Evolutionary conservation across 306 rosid genomes (phyloP), one percentile per base, ranked within the genome.

Genomic region (Hippophae gyantsensis): DNA sequence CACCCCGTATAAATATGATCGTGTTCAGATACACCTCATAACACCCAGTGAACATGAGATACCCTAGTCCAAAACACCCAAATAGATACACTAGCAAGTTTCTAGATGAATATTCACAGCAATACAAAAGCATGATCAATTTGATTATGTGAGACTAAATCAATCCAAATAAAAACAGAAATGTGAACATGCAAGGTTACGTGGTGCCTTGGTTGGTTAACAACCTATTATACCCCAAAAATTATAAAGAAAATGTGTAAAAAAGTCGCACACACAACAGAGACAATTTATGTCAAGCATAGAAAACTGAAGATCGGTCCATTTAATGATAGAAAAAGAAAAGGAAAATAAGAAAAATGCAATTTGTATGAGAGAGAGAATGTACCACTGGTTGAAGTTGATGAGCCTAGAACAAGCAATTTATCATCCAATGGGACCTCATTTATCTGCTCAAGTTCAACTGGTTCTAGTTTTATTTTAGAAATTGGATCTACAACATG

Each of bases 381-480:
- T 52, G 45, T 44, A 61, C 68, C 58, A 42, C 56, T 42, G 38
- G 12, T 61, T 60, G 65, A 60, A 40, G 48, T 54, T 18, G 68
- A 66, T 55, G 76, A 72, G 43, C 59, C 58, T 47, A 38, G 13
- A 46, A 51, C 48, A 13, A 63, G 60, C 27, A 58, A 58, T 54
- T 2, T 26, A 60, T 59, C 58, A 59, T 54, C 44, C 32, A 47
- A 48, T 6, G 63, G 52, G 40, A 47, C 52, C 42, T 43, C 74
- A 27, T 49, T 42, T 43, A 56, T 62, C 69, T 57, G 48, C 64
- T 57, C 60, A 58, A 3, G n/a, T 18, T 42, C 27, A 26, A 57
- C 57, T 43, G 60, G 56, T 55, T 66, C 48, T 60, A 54, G 48
- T 2, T n/a, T 49, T 60, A 54, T 48, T 2, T n/a, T 49, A 47